These are phyloP conservation scores for Dalechampia spathulata DNA, from an alignment of 441 rosid species.

Conservation along the genomic window DNA sequence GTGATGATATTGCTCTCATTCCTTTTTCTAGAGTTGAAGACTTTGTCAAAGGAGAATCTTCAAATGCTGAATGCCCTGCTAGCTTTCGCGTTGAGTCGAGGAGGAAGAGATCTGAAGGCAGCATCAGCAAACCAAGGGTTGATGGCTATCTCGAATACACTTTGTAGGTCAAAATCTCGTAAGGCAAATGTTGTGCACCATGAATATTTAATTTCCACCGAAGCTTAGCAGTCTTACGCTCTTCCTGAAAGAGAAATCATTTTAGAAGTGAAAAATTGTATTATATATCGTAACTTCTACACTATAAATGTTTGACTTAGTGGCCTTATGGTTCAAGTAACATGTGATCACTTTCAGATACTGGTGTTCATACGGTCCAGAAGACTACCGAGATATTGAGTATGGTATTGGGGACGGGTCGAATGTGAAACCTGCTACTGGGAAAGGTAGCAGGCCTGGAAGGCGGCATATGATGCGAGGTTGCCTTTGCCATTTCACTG, in stretches of 20 bases:
- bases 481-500: conserved; percentile 53
- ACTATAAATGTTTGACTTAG: not conserved
- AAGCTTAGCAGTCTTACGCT: not conserved
- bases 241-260: not conserved
- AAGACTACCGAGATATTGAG: conserved; percentile 40
- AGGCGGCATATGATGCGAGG: conserved; percentile 56
- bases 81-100: conserved; percentile 50
- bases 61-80: conserved; percentile 46
- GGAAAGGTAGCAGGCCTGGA: conserved; percentile 53
- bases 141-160: conserved; percentile 55
- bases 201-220: not conserved
- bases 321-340: not conserved
- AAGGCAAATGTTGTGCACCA: not conserved
- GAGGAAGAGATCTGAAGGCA: conserved; percentile 46
- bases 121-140: conserved; percentile 50
- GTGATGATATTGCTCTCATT: conserved; percentile 48
- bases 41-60: conserved; percentile 53
- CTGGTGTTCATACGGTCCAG: conserved; percentile 62
- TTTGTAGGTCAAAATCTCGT: conserved; percentile 27
- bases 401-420: conserved; percentile 31
- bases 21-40: conserved; percentile 53
- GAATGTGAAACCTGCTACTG: conserved; percentile 32
- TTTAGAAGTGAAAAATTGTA: not conserved
- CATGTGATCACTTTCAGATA: conserved; percentile 30
- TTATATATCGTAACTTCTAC: not conserved